These are phyloP conservation scores for Trifolium subterraneum DNA, from an alignment of 306 rosid species.

Conservation along the genomic window DNA sequence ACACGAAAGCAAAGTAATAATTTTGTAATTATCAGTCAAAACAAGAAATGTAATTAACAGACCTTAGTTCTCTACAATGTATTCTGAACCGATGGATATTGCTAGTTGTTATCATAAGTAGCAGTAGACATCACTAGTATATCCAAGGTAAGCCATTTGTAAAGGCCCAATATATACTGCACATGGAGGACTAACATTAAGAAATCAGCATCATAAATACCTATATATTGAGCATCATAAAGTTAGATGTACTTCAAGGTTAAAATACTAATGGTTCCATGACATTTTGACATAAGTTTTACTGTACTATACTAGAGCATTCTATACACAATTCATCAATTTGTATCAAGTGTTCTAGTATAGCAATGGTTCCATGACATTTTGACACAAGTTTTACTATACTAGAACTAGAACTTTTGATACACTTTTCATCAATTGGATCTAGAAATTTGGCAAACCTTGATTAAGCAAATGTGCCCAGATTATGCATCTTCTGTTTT, in stretches of 20 bases:
- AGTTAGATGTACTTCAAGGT: background rate
- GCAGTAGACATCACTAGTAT: conserved; percentile 30
- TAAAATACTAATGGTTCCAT: conserved; percentile 9
- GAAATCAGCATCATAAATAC: conserved; percentile 1
- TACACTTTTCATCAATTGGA: no score
- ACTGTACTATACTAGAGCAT: no score
- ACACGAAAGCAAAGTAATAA: background rate
- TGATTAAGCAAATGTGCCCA: conserved; percentile 4
- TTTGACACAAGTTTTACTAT: no score
- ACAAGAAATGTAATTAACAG: conserved; percentile 5
- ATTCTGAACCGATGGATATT: conserved; percentile 24
- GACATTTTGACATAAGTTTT: background rate
- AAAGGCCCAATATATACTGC: conserved; percentile 28
- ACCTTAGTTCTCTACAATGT: conserved; percentile 28
- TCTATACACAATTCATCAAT: no score
- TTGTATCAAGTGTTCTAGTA: no score
- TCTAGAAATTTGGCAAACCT: background rate
- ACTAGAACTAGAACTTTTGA: no score
- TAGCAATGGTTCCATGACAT: no score
- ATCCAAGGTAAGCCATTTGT: conserved; percentile 14
- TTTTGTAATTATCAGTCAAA: conserved; percentile 10
- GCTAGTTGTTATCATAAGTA: conserved; percentile 16
- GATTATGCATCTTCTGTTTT: background rate
- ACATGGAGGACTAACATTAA: conserved; percentile 24
- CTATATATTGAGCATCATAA: conserved; percentile 11